Base-by-base conservation (phyloP, 2,329 filamentous ascomycete genomes). In the Fusarium temperatum region DNA sequence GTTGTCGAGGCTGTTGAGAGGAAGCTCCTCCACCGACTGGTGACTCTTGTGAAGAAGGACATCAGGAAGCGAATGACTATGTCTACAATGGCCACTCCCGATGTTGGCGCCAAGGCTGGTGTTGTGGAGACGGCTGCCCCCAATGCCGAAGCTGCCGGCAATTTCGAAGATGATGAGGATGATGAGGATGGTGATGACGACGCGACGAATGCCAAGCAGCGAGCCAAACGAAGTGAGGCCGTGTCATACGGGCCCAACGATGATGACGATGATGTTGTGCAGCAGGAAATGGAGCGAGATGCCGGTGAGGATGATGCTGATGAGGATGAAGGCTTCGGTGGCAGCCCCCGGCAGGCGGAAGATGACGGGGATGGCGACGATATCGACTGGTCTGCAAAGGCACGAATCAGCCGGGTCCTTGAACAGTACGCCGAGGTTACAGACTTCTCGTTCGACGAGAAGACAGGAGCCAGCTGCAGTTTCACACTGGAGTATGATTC, bases 241-340 rank as follows among this genome's bases (percentile, higher is more conserved):
- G 91, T 96, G 6, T 96, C 94, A 20, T 98, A 98, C 76, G 96
- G 94, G 44, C 94, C 92, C 39, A 97, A 97, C 53, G 96, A 98
- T 79, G 95, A 98, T 10, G 96, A 96, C 8, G 96, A 98, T 79
- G 89, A 94, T 75, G 91, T 89, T 41, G 90, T 97, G 62, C 91
- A 92, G 77, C 85, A 86, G 59, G 87, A 89, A 65, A 88, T 92
- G 78, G 88, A 89, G 63, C 86, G 85, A 38, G 90, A 91, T 58
- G 88, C 87, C 13, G 87, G 86, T 6, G 89, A 90, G 24, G 88
- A 88, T 6, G 88, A 90, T 26, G 88, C 88, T 6, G 88, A 90
- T 13, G 87, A 90, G 41, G 90, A 92, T 24, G 81, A 83, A 39
- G 75, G 87, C 87, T 85, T 89, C 59, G 85, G 85, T 28, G 86